phyloP scores from a whole-genome alignment of 805 yeast species.

The Candida sphagnicola region DNA sequence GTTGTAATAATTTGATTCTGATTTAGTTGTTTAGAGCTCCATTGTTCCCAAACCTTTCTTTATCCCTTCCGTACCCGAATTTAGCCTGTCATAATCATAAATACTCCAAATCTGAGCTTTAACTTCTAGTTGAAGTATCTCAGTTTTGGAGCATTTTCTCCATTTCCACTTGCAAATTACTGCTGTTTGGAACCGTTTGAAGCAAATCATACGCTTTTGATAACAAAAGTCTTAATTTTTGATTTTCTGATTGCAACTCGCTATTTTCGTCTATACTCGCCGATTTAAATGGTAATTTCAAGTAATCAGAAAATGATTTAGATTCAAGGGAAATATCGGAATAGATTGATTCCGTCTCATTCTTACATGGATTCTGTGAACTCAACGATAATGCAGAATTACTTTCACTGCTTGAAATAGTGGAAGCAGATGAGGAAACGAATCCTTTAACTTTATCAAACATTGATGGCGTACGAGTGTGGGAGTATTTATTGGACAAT shows the following conservation, averaged over 20 bases:
- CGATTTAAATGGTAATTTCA: slow-evolving; percentile 12
- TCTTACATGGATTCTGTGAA: slow-evolving; percentile 2
- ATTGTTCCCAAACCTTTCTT: no score
- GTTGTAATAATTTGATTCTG: no score
- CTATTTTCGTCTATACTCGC: not conserved
- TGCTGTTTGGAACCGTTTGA: slow-evolving; percentile 11
- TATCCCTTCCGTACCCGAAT: no score
- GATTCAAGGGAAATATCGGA: slow-evolving; percentile 17
- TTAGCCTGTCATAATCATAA: no score
- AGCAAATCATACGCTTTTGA: slow-evolving; percentile 21
- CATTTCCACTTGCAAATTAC: slow-evolving; percentile 1
- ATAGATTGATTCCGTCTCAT: slow-evolving; percentile 25
- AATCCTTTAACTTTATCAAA: slow-evolving; percentile 3
- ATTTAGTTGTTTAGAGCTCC: no score
- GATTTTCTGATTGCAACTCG: slow-evolving; percentile 21
- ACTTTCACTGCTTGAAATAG: not conserved
- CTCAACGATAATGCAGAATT: slow-evolving; percentile 2
- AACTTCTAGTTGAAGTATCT: no score
- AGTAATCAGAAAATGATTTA: slow-evolving; percentile 16
- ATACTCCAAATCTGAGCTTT: no score
- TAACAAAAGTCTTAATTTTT: slow-evolving; percentile 21
- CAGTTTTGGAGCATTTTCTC: not conserved
- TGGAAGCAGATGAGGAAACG: not conserved
- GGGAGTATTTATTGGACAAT: slow-evolving; percentile 3
- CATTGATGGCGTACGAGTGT: slow-evolving; percentile 7